Percentiles rank a stretch among this genome's conserved stretches.
These are phyloP conservation scores for Amoebophrya sp. DNA, from an alignment of 169 alveolate species.

Conservation along the genomic window DNA sequence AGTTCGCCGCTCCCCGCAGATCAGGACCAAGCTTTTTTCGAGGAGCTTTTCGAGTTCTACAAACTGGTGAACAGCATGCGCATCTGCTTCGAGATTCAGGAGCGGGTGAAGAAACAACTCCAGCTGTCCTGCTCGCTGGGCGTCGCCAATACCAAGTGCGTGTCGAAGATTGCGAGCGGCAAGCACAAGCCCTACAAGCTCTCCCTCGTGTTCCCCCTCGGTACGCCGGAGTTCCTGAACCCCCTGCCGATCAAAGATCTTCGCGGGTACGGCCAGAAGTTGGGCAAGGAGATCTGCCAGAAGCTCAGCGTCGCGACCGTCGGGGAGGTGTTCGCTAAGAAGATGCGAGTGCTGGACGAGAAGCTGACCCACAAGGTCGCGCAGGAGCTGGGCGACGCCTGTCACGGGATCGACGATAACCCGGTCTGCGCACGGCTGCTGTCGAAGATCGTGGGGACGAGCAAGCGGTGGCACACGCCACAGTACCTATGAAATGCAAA, in stretches of 20 bases:
- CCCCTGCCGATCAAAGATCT: background rate
- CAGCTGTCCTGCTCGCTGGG: background rate
- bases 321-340: background rate
- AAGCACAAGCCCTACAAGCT: background rate
- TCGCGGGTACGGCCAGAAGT: slow-evolving; percentile 9
- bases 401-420: slow-evolving; percentile 1
- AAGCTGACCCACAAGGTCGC: background rate
- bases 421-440: background rate
- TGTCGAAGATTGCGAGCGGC: background rate
- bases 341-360: background rate
- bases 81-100: background rate
- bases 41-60: background rate
- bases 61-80: background rate
- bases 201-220: background rate
- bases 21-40: background rate
- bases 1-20: background rate
- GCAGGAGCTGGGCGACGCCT: background rate
- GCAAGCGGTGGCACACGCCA: background rate
- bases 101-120: background rate
- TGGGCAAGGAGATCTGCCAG: background rate
- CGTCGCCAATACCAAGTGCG: background rate
- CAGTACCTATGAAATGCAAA: no score
- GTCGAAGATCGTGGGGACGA: background rate
- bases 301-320: background rate
- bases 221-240: background rate